Evolutionary conservation across 345 rosid genomes (phyloP).

Genomic region (Brassica incana): DNA sequence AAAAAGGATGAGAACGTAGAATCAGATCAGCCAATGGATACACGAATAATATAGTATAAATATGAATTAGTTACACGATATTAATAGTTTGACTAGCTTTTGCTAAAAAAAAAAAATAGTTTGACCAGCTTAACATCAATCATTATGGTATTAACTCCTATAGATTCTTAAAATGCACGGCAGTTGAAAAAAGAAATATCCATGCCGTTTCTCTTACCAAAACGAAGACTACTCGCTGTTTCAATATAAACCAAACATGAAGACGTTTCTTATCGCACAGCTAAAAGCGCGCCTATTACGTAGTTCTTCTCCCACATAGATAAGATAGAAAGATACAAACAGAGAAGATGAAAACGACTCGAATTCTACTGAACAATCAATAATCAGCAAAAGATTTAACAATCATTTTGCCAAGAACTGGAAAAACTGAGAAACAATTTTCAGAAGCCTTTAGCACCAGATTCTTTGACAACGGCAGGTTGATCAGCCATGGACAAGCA

Average conservation of each 20-base stretch:
- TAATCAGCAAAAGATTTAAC: neutral
- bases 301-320: neutral
- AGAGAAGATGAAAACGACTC: neutral
- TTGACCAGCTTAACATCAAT: no score
- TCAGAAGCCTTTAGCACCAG: slow-evolving; percentile 55
- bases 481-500: slow-evolving; percentile 75
- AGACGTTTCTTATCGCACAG: neutral
- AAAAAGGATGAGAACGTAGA: no score
- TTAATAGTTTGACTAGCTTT: no score
- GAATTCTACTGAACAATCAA: neutral
- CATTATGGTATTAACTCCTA: neutral
- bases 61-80: no score
- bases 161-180: neutral
- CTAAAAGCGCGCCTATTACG: neutral
- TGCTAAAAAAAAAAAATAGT: no score
- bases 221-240: neutral
- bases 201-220: neutral
- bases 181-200: neutral
- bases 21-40: no score
- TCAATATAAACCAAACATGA: neutral
- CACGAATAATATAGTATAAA: no score
- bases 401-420: neutral
- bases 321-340: neutral
- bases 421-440: neutral
- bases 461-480: slow-evolving; percentile 54